Evolutionary conservation across 2,329 filamentous ascomycete species (phyloP).

Genomic region (Cytospora mali): DNA sequence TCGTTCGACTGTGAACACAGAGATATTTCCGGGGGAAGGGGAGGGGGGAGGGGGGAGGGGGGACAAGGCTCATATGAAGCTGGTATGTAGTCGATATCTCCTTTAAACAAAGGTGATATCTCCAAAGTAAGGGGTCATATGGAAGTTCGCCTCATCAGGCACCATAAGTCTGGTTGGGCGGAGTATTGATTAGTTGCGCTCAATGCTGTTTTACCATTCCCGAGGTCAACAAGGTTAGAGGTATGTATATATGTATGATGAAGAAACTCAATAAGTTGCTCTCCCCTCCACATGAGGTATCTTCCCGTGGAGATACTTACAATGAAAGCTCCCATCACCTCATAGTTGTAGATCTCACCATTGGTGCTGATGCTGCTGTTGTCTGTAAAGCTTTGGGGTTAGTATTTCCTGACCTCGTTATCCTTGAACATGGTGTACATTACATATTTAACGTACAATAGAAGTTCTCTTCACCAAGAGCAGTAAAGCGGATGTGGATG

Average conservation of each 20-base stretch:
- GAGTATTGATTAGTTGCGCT: neutral
- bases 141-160: conserved; percentile 50
- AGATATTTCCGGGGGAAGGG: no score
- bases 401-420: neutral
- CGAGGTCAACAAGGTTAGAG: no score
- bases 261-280: no score
- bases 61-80: no score
- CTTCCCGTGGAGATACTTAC: conserved; percentile 4
- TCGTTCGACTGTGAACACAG: no score
- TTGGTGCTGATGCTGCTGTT: conserved; percentile 41
- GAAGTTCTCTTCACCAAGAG: conserved; percentile 49
- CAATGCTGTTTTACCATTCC: no score
- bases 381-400: conserved; percentile 1
- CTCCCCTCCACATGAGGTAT: no score
- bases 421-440: neutral
- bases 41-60: no score
- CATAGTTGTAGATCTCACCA: conserved; percentile 51
- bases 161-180: conserved; percentile 48
- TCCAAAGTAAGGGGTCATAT: conserved; percentile 51
- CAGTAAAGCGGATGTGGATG: conserved; percentile 48
- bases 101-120: conserved; percentile 42
- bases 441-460: conserved; percentile 46
- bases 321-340: conserved; percentile 55
- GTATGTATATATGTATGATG: no score
- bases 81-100: neutral